These are phyloP conservation scores for Phytophthora vignae DNA, from an alignment of 352 stramenopile species.

Conservation along the genomic window DNA sequence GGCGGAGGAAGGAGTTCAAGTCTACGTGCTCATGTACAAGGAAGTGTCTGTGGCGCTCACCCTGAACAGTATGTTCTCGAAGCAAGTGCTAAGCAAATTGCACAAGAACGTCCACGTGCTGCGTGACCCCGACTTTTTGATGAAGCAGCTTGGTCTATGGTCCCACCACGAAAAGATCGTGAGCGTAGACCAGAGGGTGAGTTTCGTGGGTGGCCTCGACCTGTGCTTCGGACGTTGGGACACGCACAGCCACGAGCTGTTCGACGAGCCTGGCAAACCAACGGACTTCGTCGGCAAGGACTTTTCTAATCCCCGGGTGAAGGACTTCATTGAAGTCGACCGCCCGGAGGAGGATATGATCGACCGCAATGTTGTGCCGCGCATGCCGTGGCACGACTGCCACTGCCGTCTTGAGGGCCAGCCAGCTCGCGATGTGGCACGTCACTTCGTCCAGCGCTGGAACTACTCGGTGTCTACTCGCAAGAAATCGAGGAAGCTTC, in stretches of 20 bases:
- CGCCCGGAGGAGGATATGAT: conserved; percentile 80
- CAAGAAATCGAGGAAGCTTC: conserved; percentile 77
- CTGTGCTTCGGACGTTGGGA: conserved; percentile 92
- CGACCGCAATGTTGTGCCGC: conserved; percentile 68
- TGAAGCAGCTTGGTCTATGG: conserved; percentile 89
- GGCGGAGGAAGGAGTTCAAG: conserved; percentile 81
- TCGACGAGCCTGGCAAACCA: conserved; percentile 59
- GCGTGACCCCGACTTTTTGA: conserved; percentile 89
- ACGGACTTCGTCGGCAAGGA: conserved; percentile 86
- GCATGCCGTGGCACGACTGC: conserved; percentile 90
- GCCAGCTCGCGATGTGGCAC: conserved; percentile 80
- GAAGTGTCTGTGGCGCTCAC: conserved; percentile 86
- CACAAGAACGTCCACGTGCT: conserved; percentile 89
- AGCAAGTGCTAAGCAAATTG: conserved; percentile 68
- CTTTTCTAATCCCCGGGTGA: conserved; percentile 86
- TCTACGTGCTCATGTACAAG: conserved; percentile 95
- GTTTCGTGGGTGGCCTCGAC: conserved; percentile 92
- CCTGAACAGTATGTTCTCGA: conserved; percentile 86
- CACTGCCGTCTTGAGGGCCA: conserved; percentile 85
- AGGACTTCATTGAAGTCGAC: conserved; percentile 87
- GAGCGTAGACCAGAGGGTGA: conserved; percentile 88
- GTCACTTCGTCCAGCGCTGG: conserved; percentile 90
- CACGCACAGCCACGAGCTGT: conserved; percentile 67
- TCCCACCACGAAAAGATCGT: conserved; percentile 95
- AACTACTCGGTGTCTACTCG: conserved; percentile 88